Evolutionary conservation across 2,329 filamentous ascomycete species (phyloP).

Genomic region (Cercospora zeina): DNA sequence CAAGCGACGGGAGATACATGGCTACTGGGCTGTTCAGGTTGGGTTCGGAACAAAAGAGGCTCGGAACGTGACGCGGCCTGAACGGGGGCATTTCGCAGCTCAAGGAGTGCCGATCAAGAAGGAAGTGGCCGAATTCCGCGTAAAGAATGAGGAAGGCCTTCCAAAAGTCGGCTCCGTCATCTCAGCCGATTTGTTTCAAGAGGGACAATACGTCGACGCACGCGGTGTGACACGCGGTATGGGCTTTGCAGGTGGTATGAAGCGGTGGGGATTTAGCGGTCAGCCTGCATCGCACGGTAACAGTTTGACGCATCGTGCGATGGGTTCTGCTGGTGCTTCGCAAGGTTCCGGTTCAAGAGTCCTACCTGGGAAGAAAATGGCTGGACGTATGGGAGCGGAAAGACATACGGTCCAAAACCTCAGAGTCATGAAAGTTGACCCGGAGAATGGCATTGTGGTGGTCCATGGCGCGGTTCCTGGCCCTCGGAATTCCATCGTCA

Average conservation of each 20-base stretch:
- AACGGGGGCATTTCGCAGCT: slow-evolving; percentile 83
- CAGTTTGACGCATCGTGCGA: slow-evolving; percentile 87
- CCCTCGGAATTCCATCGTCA: slow-evolving; percentile 81
- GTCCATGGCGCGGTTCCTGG: slow-evolving; percentile 85
- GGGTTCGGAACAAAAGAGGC: slow-evolving; percentile 74
- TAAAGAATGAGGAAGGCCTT: slow-evolving; percentile 71
- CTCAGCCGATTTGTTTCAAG: slow-evolving; percentile 84
- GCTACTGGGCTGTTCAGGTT: slow-evolving; percentile 92
- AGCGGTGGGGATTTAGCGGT: slow-evolving; percentile 84
- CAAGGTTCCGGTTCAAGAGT: slow-evolving; percentile 93
- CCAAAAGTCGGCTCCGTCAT: slow-evolving; percentile 73
- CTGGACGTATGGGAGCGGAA: slow-evolving; percentile 90
- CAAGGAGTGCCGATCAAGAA: slow-evolving; percentile 81
- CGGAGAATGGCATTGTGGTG: slow-evolving; percentile 81
- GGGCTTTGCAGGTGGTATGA: slow-evolving; percentile 98
- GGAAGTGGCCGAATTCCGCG: slow-evolving; percentile 82
- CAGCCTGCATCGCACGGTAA: slow-evolving; percentile 94
- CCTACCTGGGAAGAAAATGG: slow-evolving; percentile 95
- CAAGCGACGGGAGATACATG: slow-evolving; percentile 77
- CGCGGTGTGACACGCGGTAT: slow-evolving; percentile 77
- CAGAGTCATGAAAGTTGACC: slow-evolving; percentile 82
- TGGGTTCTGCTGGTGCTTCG: slow-evolving; percentile 84
- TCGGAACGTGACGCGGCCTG: slow-evolving; percentile 74
- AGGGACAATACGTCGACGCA: slow-evolving; percentile 88
- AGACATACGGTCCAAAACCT: slow-evolving; percentile 88